These are phyloP conservation scores for Entrophospora sp. DNA, from an alignment of 192 early-diverging fungal genomes.

Conservation along the genomic window DNA sequence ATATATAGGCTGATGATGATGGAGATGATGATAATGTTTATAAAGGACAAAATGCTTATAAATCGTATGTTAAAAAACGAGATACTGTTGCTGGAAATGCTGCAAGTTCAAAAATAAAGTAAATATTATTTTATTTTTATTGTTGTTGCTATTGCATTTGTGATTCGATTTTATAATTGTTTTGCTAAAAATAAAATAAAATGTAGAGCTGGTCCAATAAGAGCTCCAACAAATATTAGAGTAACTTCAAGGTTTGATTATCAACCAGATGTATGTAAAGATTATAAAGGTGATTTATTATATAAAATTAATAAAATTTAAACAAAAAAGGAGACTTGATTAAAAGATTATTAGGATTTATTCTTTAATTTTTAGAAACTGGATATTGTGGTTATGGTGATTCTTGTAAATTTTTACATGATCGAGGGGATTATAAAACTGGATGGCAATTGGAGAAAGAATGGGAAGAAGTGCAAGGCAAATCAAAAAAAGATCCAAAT, in stretches of 20 bases:
- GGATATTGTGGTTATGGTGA: slow-evolving; percentile 98
- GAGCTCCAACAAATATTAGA: slow-evolving; percentile 63
- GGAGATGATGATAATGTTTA: slow-evolving; percentile 45
- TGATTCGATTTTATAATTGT: too few species aligned
- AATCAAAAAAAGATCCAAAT: slow-evolving; percentile 42
- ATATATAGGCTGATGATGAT: neutral
- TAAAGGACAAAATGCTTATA: slow-evolving; percentile 61
- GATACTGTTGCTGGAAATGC: slow-evolving; percentile 33
- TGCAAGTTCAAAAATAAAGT: slow-evolving; percentile 47
- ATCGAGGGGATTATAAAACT: slow-evolving; percentile 92
- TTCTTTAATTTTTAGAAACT: slow-evolving; percentile 41
- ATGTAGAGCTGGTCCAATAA: slow-evolving; percentile 63
- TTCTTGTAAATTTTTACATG: slow-evolving; percentile 95
- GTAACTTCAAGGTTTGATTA: slow-evolving; percentile 88
- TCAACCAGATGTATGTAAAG: slow-evolving; percentile 97
- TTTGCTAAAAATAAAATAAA: slow-evolving; percentile 21
- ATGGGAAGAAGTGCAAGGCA: slow-evolving; percentile 84
- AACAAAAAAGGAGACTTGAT: too few species aligned
- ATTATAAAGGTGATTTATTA: slow-evolving; percentile 96
- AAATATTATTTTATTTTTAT: neutral
- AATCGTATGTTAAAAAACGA: slow-evolving; percentile 43
- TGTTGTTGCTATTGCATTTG: too few species aligned
- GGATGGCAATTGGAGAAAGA: slow-evolving; percentile 98
- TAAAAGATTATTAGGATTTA: neutral
- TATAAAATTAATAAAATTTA: too few species aligned